Base-by-base conservation (phyloP, 23 red algal species). In the Gracilariopsis chorda region DNA sequence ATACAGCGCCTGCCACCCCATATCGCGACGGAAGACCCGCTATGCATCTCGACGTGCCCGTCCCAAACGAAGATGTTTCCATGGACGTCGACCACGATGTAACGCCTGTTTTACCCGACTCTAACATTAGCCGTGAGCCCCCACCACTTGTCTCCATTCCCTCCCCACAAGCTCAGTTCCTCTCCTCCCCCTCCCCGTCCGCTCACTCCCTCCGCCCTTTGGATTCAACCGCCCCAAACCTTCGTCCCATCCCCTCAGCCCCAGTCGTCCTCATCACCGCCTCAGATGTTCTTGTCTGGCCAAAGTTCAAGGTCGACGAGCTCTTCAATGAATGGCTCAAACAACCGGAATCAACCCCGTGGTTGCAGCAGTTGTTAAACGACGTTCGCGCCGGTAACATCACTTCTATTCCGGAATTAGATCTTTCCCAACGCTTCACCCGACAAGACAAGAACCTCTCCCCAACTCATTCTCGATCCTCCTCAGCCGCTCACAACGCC, bases 281-380 rank as follows among this genome's bases (percentile, higher is more conserved):
- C 44, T 91, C 94, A 20, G 94, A 96, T 74, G 84, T 75, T 10
- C 69, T 64, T 17, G 77, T 79, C 36, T 91, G 71, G 75, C 84
- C 94, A 62, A 84, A 91, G 33, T 80, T 96, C 35, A 96, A 96
- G 77, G 75, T 96, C 20, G 86, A 96, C 70, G 60, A 96, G 74
- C 78, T 96, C 39, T 96, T 91, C 48, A 78, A 77, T 63, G 70
- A 83, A 43, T 96, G 85, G 86, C 80, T 92, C 40, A 81, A 75
- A 48, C 88, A 77, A 24, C 77, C 86, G 19, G 94, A 96, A 23
- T 91, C 78, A 21, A 59, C 56, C 29, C 47, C 61, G 13, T 86
- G 80, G 81, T 56, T 94, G 24, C 40, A 77, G 81, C 46, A 51
- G 39, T 46, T 94, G 7, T 67, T 94, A 2, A 53, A 86, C 20